Evolutionary conservation across 768 basidiomycete species (phyloP).

Genomic region (Kwoniella sp.): DNA sequence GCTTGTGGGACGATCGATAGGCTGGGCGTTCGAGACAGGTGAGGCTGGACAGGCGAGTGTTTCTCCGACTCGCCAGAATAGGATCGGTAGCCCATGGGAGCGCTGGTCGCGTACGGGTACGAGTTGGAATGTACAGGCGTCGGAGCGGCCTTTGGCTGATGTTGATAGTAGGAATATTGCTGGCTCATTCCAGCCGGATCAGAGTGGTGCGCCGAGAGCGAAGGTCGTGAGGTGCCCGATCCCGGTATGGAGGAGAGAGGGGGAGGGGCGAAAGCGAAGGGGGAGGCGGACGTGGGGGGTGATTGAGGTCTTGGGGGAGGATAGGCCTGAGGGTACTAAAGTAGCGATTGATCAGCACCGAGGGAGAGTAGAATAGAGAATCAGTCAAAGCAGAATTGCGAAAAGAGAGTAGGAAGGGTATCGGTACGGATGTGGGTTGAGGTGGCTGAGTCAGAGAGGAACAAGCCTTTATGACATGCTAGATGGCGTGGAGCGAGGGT

Average conservation of each 20-base stretch:
- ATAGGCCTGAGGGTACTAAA: conserved; percentile 5
- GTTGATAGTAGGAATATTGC: conserved; percentile 19
- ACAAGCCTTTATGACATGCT: too few species aligned
- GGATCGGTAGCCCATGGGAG: conserved; percentile 33
- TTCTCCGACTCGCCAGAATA: conserved; percentile 29
- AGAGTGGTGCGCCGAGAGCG: conserved; percentile 20
- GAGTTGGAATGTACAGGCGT: conserved; percentile 14
- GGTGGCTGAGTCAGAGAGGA: conserved; percentile 1
- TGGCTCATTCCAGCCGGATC: conserved; percentile 18
- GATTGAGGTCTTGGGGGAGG: conserved; percentile 15
- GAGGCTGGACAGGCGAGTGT: conserved; percentile 5
- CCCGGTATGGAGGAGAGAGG: conserved; percentile 27
- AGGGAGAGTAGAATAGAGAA: not conserved
- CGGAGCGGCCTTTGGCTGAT: conserved; percentile 2
- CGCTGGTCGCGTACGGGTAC: conserved; percentile 24
- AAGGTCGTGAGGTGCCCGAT: conserved; percentile 21
- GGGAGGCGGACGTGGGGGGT: conserved; percentile 33
- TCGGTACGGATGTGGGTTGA: not conserved
- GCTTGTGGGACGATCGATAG: conserved; percentile 9
- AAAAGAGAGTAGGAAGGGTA: not conserved
- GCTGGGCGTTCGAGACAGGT: conserved; percentile 23
- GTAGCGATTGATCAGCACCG: too few species aligned
- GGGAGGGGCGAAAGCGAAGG: conserved; percentile 44
- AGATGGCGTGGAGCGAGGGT: too few species aligned
- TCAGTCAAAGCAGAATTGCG: not conserved